Conservation (phyloP, 345 rosid species). For the Citrus mangshanensis region DNA sequence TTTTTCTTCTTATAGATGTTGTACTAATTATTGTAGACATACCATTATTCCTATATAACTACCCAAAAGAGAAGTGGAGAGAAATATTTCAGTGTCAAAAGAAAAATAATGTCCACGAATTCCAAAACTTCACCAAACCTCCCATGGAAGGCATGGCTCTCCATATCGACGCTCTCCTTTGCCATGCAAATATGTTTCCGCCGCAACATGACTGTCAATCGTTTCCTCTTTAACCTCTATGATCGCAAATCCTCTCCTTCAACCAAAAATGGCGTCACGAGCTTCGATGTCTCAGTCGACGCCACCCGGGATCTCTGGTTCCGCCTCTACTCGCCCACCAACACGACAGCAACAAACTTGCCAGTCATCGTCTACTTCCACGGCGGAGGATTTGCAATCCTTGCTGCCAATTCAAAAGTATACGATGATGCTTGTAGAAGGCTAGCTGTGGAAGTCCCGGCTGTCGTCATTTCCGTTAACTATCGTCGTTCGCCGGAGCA, state of each 20-base stretch:
- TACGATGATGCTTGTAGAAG: not conserved
- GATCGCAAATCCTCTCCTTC: slow-evolving; percentile 22
- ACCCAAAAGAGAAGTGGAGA: too few relatives aligned
- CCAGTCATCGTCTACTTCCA: slow-evolving; percentile 27
- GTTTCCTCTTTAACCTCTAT: slow-evolving; percentile 11
- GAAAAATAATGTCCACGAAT: too few relatives aligned
- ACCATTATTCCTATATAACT: too few relatives aligned
- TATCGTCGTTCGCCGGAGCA: slow-evolving; percentile 24
- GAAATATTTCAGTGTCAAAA: too few relatives aligned
- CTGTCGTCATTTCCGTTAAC: slow-evolving; percentile 5
- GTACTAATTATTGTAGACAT: too few relatives aligned
- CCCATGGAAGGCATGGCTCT: slow-evolving; percentile 6
- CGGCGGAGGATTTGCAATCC: slow-evolving; percentile 7
- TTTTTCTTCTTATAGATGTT: too few relatives aligned
- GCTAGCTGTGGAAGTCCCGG: not conserved
- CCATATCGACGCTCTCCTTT: not conserved
- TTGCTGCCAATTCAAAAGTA: not conserved
- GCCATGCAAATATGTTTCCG: not conserved
- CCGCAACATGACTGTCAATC: slow-evolving; percentile 15
- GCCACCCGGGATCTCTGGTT: slow-evolving; percentile 26
- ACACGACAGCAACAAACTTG: not conserved
- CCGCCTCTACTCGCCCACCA: slow-evolving; percentile 23
- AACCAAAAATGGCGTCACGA: slow-evolving; percentile 5
- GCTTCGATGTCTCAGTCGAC: slow-evolving; percentile 19
- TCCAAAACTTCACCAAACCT: not conserved